Percentiles rank a stretch among this genome's conserved stretches.
Evolutionary conservation across 257 asterid species (phyloP).

Genomic region (Solanum paucissectum): DNA sequence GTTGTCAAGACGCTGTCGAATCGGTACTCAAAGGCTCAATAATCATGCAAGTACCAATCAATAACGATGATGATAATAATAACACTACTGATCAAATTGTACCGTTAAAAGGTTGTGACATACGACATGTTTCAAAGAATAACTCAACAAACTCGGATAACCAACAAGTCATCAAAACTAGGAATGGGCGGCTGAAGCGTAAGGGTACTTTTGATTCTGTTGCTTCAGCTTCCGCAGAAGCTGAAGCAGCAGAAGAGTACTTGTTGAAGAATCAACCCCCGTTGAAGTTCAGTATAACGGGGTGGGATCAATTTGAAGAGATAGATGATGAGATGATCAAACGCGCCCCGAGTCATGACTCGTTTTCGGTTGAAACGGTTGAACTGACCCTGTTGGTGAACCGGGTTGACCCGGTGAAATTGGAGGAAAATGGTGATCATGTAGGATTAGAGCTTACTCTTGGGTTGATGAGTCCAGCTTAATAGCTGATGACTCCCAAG

Average conservation of each 20-base stretch:
- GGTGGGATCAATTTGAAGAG: conserved; percentile 33
- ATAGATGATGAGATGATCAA: conserved; percentile 4
- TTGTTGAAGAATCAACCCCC: conserved; percentile 4
- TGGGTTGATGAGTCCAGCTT: conserved; percentile 7
- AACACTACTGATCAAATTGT: not conserved
- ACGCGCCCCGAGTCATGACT: conserved; percentile 54
- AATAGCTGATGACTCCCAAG: not conserved
- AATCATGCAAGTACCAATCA: conserved; percentile 15
- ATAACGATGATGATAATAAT: not conserved
- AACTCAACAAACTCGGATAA: conserved; percentile 5
- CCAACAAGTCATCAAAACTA: conserved; percentile 18
- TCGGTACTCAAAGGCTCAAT: conserved; percentile 50
- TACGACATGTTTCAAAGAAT: conserved; percentile 54
- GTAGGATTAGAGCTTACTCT: conserved; percentile 41
- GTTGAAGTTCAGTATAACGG: conserved; percentile 54
- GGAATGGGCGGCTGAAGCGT: conserved; percentile 36
- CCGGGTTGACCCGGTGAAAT: conserved; percentile 15
- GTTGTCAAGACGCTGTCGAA: conserved; percentile 63
- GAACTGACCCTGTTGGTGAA: conserved; percentile 38
- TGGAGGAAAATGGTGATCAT: conserved; percentile 20
- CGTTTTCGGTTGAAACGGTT: conserved; percentile 48
- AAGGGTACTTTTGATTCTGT: not conserved
- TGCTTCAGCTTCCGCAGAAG: not conserved
- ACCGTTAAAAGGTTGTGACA: conserved; percentile 46
- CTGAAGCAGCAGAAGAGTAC: not conserved